phyloP scores from a whole-genome alignment of 164 flowering plant species.

The Amborella trichopoda region DNA sequence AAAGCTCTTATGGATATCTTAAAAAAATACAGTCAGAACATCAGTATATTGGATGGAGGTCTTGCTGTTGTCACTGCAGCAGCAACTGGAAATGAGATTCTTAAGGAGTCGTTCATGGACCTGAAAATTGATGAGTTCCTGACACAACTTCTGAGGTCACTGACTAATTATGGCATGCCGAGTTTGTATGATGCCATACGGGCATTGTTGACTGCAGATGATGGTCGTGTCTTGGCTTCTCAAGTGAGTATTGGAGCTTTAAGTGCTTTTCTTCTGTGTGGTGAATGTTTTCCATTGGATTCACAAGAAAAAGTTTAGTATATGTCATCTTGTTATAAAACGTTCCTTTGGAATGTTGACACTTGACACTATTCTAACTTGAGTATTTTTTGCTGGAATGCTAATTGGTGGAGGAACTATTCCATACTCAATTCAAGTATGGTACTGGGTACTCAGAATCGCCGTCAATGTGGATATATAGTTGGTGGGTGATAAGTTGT shows the following conservation, averaged over 20 bases:
- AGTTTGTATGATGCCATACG: constrained; percentile 69
- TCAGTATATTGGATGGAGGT: constrained; percentile 36
- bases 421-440: too few relatives aligned
- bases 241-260: constrained; percentile 65
- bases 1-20: constrained; percentile 38
- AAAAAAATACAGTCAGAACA: constrained; percentile 19
- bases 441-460: too few relatives aligned
- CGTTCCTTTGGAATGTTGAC: too few relatives aligned
- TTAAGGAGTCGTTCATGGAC: constrained; percentile 78
- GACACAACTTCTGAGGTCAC: constrained; percentile 26
- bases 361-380: too few relatives aligned
- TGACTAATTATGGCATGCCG: constrained; percentile 23
- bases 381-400: too few relatives aligned
- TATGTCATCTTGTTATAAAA: too few relatives aligned
- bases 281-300: too few relatives aligned
- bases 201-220: constrained; percentile 75
- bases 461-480: too few relatives aligned
- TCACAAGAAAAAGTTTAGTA: too few relatives aligned
- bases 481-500: too few relatives aligned
- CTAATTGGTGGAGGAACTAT: too few relatives aligned
- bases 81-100: constrained; percentile 77
- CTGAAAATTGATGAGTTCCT: constrained; percentile 73
- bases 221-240: constrained; percentile 85
- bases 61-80: constrained; percentile 84
- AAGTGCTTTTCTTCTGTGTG: too few relatives aligned